Evolutionary conservation across 805 yeast species (phyloP), one percentile per base, ranked within the genome.

Genomic region (Debaryomyces tyrocola): DNA sequence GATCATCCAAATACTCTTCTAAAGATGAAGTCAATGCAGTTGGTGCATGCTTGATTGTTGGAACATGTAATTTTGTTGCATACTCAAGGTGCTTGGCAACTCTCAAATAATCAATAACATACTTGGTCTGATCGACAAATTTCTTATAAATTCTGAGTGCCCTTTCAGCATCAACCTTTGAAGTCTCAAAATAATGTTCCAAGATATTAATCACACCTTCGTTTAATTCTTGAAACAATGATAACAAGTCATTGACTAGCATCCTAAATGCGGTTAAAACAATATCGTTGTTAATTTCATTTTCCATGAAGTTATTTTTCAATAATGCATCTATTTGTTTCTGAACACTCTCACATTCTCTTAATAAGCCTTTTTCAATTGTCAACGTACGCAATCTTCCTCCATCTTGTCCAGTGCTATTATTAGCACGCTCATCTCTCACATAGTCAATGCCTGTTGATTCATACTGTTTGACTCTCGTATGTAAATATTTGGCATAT

Each of bases 1-100:
- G 90, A 60, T 92, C 97, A 53, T 84, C 79, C 54, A 94, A 70
- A 64, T 92, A 95, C 56, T 91, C 97, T 61, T 90, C 94, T 50
- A 94, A 78, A 11, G 95, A 84, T 29, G 83, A 78, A 3, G 96
- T 87, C 52, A 94, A 75, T 20, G 96, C 94, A 2, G 97, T 91
- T 18, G 97, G 97, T 1, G 98, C 98, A 67, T 94, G 99, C 62
- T 89, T 89, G 50, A 94, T 91, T 11, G 96, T 91, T 33, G 99
- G 99, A 29, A 94, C 96, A 58, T 85, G 91, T 53, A 92, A 73
- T 58, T 90, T 90, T 2, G 97, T 90, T 10, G 90, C 81, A 60
- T 83, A 81, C 66, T 89, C 96, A 53, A 89, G 74, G 63, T 86
- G 90, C 61, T 94, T 92, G 4, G 98, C 99, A 12, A 86, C 83